Base-by-base conservation (phyloP, 345 rosid species). In the Salix exigua region DNA sequence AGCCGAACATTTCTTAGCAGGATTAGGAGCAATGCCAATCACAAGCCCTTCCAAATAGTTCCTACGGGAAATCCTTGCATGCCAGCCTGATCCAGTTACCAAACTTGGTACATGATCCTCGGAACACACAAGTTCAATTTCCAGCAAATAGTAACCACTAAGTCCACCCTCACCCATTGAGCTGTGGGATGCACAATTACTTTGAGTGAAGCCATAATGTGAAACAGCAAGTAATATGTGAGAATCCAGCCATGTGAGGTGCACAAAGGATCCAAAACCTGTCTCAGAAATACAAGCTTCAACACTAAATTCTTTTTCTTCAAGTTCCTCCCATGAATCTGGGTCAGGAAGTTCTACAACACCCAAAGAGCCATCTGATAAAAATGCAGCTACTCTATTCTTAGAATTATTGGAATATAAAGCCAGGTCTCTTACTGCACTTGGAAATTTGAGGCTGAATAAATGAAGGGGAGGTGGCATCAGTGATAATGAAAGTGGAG, bases 381-480 rank as follows among this genome's bases (percentile, higher is more conserved):
- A 81, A 80, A 76, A 78, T 72, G 90, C 97, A 76, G 97, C 98
- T 83, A 96, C 75, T 77, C 75, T 69, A 42, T 75, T 89, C 83
- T 87, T 93, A 65, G 90, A 83, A 66, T 80, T 87, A 80, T 81
- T 88, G 50, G 87, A 85, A 85, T 87, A 87, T 64, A 88, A 86
- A 80, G 92, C 85, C 73, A 93, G 72, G 31, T 92, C 99, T 18
- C 79, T 81, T 73, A 96, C 90, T 28, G 92, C 82, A 51, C 87
- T 81, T 18, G 92, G 77, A 87, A 93, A 92, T 71, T 83, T 88
- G 63, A 93, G 88, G 88, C 86, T 87, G 84, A 96, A 91, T 61
- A 88, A 86, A 81, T 83, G 83, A 89, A 96, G 82, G 75, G 98
- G 98, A 81, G 96, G 98, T 4, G 99, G 99, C 90, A 93, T 84